These are phyloP conservation scores for Piper betle DNA, from an alignment of 164 flowering plant species.

Conservation along the genomic window DNA sequence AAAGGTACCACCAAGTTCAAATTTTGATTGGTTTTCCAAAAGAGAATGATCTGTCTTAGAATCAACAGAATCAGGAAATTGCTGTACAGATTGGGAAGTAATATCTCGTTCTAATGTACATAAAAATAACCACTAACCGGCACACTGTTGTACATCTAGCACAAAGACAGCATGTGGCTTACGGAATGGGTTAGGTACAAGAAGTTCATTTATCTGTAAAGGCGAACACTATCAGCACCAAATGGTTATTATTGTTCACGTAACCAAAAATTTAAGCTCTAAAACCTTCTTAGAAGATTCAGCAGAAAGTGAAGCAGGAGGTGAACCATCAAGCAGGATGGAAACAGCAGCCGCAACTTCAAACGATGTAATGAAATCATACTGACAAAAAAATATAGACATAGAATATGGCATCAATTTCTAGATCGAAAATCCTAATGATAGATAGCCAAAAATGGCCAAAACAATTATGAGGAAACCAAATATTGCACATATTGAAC, in stretches of 20 bases:
- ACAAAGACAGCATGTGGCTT: slow-evolving; percentile 73
- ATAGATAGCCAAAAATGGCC: too few species aligned
- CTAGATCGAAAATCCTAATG: neutral
- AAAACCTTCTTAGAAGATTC: slow-evolving; percentile 13
- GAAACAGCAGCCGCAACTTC: slow-evolving; percentile 81
- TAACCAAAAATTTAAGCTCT: neutral
- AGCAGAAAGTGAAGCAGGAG: slow-evolving; percentile 55
- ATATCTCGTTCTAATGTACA: neutral
- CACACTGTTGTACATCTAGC: slow-evolving; percentile 53
- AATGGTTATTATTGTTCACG: neutral
- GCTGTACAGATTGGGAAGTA: neutral
- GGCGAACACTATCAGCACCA: neutral
- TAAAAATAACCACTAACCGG: slow-evolving; percentile 34
- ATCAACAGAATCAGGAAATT: neutral
- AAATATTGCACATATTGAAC: too few species aligned
- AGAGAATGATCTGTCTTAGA: neutral
- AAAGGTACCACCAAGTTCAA: slow-evolving; percentile 23
- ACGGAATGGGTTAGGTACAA: slow-evolving; percentile 74
- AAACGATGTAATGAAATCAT: slow-evolving; percentile 24
- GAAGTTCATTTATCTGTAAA: slow-evolving; percentile 71
- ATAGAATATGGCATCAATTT: neutral
- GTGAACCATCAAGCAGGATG: slow-evolving; percentile 81
- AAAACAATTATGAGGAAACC: too few species aligned
- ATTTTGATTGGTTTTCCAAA: neutral
- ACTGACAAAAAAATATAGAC: slow-evolving; percentile 27